A percentile compares a stretch with the other conserved stretches of the same genome.
These are phyloP conservation scores for Solanum pennellii DNA, from an alignment of 257 asterid genomes.

Conservation along the genomic window DNA sequence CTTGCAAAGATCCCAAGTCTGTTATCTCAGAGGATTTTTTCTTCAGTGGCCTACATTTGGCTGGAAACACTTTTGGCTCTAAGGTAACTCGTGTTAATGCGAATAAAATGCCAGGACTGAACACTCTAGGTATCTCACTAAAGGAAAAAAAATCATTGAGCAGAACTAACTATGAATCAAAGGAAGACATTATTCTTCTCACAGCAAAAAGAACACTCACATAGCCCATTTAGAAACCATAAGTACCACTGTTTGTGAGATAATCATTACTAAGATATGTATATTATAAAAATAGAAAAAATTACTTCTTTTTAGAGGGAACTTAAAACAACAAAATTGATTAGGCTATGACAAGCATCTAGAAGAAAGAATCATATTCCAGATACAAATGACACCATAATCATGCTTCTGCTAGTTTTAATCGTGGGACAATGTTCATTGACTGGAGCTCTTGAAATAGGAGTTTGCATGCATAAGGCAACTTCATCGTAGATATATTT, in stretches of 20 bases:
- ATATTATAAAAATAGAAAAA: background rate
- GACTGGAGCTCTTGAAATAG: conserved; percentile 63
- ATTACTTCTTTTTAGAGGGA: background rate
- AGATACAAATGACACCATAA: background rate
- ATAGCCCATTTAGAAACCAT: background rate
- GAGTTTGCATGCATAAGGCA: conserved; percentile 99
- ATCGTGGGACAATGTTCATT: conserved; percentile 33
- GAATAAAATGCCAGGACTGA: background rate
- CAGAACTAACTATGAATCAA: background rate
- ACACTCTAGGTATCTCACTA: background rate
- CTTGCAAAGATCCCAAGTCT: background rate
- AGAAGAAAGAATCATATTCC: background rate
- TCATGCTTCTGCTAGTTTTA: conserved; percentile 25
- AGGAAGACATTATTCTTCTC: background rate
- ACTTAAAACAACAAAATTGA: background rate
- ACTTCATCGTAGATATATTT: conserved; percentile 78
- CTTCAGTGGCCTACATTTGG: background rate
- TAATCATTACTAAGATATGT: background rate
- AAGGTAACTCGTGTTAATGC: background rate
- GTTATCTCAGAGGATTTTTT: background rate
- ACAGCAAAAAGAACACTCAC: background rate
- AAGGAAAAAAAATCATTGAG: background rate
- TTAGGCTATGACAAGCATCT: background rate
- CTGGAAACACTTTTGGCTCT: background rate
- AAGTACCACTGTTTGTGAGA: background rate